Conservation (phyloP, 2,329 filamentous ascomycete genomes). For the Hypoxylon sp. region DNA sequence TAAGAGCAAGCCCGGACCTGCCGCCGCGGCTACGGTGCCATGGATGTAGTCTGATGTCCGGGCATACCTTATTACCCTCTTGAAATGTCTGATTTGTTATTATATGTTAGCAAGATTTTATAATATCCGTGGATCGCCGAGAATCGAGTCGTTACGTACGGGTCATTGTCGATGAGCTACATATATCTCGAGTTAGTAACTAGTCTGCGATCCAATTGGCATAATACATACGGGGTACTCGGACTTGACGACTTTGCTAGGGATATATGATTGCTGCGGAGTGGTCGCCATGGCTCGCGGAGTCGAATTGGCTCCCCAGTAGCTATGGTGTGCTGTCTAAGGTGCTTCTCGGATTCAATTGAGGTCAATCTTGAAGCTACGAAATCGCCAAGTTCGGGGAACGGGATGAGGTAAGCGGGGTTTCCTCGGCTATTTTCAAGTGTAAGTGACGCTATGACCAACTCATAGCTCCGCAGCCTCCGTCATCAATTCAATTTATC, state of each 20-base stretch:
- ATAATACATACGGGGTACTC: conserved; percentile 83
- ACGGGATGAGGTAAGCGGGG: conserved; percentile 53
- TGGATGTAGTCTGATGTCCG: conserved; percentile 85
- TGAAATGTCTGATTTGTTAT: conserved; percentile 78
- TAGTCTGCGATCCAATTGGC: conserved; percentile 44
- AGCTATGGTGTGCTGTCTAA: conserved; percentile 38
- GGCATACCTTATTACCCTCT: conserved; percentile 89
- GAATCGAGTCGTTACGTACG: conserved; percentile 72
- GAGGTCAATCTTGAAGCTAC: conserved; percentile 47
- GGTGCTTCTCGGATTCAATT: conserved; percentile 36
- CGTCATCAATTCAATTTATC: conserved; percentile 32
- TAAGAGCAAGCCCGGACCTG: conserved; percentile 80
- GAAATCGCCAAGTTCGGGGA: conserved; percentile 46
- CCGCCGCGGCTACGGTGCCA: conserved; percentile 77
- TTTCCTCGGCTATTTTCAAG: conserved; percentile 43
- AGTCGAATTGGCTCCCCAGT: conserved; percentile 51
- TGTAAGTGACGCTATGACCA: conserved; percentile 35
- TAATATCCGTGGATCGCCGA: no score
- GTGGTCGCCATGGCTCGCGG: conserved; percentile 58
- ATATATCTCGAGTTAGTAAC: conserved; percentile 50
- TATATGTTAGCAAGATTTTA: conserved; percentile 17
- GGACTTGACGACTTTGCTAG: conserved; percentile 83
- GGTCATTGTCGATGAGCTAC: conserved; percentile 98
- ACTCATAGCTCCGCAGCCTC: conserved; percentile 21
- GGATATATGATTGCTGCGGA: conserved; percentile 68